Conservation (phyloP, 495 filamentous ascomycete species). For the Friedmanniomyces simplex region DNA sequence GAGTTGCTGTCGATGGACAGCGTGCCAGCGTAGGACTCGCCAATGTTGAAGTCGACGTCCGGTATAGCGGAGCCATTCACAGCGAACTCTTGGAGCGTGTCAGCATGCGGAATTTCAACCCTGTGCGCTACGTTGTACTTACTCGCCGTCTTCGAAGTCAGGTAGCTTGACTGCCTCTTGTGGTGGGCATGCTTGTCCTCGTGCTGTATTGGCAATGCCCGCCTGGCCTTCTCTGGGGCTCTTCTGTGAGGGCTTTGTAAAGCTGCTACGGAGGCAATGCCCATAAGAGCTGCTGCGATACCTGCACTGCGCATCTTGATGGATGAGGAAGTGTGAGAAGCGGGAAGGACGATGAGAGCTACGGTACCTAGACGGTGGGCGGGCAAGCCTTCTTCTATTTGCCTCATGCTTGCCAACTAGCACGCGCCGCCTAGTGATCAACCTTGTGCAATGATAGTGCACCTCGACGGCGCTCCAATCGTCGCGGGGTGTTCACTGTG, state of each 20-base stretch:
- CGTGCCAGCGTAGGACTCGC: conserved; percentile 67
- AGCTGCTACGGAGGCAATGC: conserved; percentile 7
- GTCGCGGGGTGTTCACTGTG: no score
- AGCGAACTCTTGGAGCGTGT: conserved; percentile 38
- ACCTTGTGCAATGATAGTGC: no score
- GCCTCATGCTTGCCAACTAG: no score
- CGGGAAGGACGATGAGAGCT: not conserved
- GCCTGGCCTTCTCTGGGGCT: conserved; percentile 10
- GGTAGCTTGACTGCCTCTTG: conserved; percentile 11
- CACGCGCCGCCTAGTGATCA: no score
- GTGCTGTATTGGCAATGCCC: not conserved
- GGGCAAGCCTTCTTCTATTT: not conserved
- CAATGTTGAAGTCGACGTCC: conserved; percentile 64
- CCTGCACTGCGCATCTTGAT: not conserved
- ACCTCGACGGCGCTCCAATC: no score
- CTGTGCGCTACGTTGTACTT: not conserved
- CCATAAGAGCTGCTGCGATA: conserved; percentile 6
- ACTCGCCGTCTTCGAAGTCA: conserved; percentile 12
- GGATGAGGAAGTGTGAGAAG: not conserved
- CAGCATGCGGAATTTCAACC: not conserved
- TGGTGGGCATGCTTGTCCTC: not conserved
- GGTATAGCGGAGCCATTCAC: conserved; percentile 60
- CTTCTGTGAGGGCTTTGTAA: conserved; percentile 12
- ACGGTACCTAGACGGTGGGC: not conserved
- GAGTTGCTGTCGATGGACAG: conserved; percentile 51